Conservation (phyloP, 1,284 basidiomycete species). For the Marasmius fiardii region DNA sequence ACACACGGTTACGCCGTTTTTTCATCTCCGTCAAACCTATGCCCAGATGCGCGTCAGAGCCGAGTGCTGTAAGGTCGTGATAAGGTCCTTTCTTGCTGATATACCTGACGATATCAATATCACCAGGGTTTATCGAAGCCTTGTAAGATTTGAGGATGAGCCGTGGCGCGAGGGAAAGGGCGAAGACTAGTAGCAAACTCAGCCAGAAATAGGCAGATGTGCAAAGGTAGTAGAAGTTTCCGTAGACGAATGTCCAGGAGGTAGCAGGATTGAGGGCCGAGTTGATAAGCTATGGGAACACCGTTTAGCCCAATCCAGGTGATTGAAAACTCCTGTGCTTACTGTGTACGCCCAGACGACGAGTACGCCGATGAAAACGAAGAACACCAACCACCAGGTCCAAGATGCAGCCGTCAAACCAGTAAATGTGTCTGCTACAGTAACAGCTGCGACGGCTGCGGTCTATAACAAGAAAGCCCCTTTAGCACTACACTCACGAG, state of each 20-base stretch:
- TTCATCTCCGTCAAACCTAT: constrained; percentile 24
- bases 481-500: too few relatives aligned
- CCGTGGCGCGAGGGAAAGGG: constrained; percentile 77
- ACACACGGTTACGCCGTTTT: constrained; percentile 16
- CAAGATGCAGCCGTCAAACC: constrained; percentile 88
- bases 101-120: constrained; percentile 79
- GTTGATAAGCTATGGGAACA: constrained; percentile 64
- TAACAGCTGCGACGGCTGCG: constrained; percentile 84
- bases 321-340: constrained; percentile 19
- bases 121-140: constrained; percentile 75
- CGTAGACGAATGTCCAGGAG: constrained; percentile 67
- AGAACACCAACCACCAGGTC: constrained; percentile 93
- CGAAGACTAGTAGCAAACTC: constrained; percentile 67
- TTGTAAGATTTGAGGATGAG: constrained; percentile 75
- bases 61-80: constrained; percentile 41
- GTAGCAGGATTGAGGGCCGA: constrained; percentile 73
- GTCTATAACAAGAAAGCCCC: constrained; percentile 36
- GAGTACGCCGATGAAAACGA: constrained; percentile 76
- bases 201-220: constrained; percentile 89
- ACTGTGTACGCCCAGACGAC: constrained; percentile 81
- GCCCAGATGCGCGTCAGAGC: constrained; percentile 22
- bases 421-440: constrained; percentile 85
- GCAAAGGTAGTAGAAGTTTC: constrained; percentile 85
- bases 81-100: constrained; percentile 57
- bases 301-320: background rate